These are phyloP conservation scores for Spathaspora girioi DNA, from an alignment of 805 yeast genomes.

Conservation along the genomic window DNA sequence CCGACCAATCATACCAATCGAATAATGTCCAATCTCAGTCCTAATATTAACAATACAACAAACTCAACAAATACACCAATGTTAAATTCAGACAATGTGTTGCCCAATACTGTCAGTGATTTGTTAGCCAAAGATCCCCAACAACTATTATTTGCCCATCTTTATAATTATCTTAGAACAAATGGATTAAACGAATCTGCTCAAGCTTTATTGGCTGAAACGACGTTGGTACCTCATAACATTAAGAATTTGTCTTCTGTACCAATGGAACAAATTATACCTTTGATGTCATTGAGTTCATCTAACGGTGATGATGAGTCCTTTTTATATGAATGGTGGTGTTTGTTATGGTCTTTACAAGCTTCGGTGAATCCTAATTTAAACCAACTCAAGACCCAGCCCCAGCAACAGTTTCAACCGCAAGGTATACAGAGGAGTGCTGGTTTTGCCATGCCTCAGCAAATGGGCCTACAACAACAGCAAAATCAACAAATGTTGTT, in stretches of 20 bases:
- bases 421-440: not conserved
- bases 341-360: slow-evolving; percentile 46
- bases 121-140: slow-evolving; percentile 21
- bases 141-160: slow-evolving; percentile 49
- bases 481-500: slow-evolving; percentile 7
- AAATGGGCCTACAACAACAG: slow-evolving; percentile 10
- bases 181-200: slow-evolving; percentile 51
- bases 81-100: not conserved
- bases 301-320: slow-evolving; percentile 37
- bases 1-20: not conserved
- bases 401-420: slow-evolving; percentile 4
- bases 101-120: slow-evolving; percentile 2
- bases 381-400: slow-evolving; percentile 16
- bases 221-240: slow-evolving; percentile 6
- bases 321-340: slow-evolving; percentile 57
- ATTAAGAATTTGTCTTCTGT: slow-evolving; percentile 7
- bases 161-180: slow-evolving; percentile 46
- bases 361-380: slow-evolving; percentile 35
- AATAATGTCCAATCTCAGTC: not conserved
- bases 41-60: not conserved
- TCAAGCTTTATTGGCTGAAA: slow-evolving; percentile 31
- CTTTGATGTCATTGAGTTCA: slow-evolving; percentile 27
- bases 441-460: slow-evolving; percentile 4
- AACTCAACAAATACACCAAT: not conserved
- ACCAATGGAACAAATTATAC: slow-evolving; percentile 4